Evolutionary conservation across 2,329 filamentous ascomycete genomes (phyloP).

Genomic region (Dothideomycetes sp.): DNA sequence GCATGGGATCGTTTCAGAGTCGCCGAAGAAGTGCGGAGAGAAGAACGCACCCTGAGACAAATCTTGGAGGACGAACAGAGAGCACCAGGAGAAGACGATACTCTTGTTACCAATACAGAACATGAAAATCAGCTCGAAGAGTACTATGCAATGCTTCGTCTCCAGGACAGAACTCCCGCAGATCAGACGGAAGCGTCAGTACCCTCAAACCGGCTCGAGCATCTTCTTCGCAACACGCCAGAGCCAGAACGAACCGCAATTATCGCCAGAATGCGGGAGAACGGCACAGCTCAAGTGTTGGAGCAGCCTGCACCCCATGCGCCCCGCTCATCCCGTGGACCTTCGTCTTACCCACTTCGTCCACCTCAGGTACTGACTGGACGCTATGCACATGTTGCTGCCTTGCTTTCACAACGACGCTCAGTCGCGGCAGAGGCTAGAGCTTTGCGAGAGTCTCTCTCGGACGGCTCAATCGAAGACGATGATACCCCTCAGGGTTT

Average conservation of each 20-base stretch:
- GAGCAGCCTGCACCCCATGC: neutral
- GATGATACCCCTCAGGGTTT: conserved; percentile 20
- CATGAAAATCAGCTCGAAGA: conserved; percentile 14
- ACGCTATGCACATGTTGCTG: no score
- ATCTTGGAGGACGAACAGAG: conserved; percentile 20
- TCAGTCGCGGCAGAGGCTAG: no score
- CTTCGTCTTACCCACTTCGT: neutral
- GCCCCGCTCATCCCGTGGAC: no score
- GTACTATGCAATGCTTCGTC: conserved; percentile 18
- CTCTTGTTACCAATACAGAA: conserved; percentile 1
- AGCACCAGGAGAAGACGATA: conserved; percentile 10
- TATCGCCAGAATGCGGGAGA: conserved; percentile 7
- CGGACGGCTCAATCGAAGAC: conserved; percentile 14
- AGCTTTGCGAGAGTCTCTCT: no score
- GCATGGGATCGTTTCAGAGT: conserved; percentile 31
- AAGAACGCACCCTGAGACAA: conserved; percentile 21
- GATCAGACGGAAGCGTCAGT: no score
- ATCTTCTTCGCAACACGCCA: conserved; percentile 7
- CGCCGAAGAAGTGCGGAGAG: conserved; percentile 27
- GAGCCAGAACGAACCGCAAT: conserved; percentile 8
- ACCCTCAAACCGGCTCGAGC: conserved; percentile 1
- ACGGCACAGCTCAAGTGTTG: conserved; percentile 6
- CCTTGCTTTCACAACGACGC: no score
- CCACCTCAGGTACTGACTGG: no score
- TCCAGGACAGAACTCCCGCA: conserved; percentile 17